Evolutionary conservation across 2,329 filamentous ascomycete genomes (phyloP).

Genomic region (Microcyclospora pomicola): DNA sequence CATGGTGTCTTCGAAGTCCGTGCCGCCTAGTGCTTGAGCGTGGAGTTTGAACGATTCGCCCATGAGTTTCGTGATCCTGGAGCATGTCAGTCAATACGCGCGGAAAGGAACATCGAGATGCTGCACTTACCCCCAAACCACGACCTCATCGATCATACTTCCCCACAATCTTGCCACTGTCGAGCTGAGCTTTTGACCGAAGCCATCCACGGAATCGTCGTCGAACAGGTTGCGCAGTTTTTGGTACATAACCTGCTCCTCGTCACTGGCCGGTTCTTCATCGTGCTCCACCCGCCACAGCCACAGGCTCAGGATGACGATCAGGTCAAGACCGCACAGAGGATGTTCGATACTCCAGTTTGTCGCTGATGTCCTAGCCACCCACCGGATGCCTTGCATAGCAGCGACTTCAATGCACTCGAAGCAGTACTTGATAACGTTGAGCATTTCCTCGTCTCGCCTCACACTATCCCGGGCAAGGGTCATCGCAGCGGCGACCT

Average conservation of each 20-base stretch:
- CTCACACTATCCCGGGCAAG: constrained; percentile 86
- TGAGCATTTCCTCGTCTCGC: constrained; percentile 93
- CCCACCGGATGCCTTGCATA: constrained; percentile 88
- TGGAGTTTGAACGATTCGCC: constrained; percentile 96
- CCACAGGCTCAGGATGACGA: constrained; percentile 96
- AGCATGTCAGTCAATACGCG: neutral
- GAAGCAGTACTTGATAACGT: constrained; percentile 95
- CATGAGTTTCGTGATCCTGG: constrained; percentile 83
- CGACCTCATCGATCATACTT: constrained; percentile 94
- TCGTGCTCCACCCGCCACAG: constrained; percentile 99
- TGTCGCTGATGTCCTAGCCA: constrained; percentile 90
- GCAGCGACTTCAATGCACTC: constrained; percentile 95
- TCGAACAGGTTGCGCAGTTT: constrained; percentile 83
- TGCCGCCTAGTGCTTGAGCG: constrained; percentile 77
- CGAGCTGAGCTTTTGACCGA: constrained; percentile 78
- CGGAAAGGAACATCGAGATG: neutral
- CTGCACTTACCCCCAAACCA: constrained; percentile 88
- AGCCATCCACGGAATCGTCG: constrained; percentile 73
- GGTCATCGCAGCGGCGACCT: constrained; percentile 94
- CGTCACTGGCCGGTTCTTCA: constrained; percentile 74
- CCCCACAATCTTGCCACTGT: constrained; percentile 92
- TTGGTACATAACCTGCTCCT: constrained; percentile 81
- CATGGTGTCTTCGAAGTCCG: constrained; percentile 63
- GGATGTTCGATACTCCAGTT: constrained; percentile 99
- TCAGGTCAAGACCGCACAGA: constrained; percentile 87